These are phyloP conservation scores for Dioscorea alata DNA, from an alignment of 106 monocot species.

Conservation along the genomic window DNA sequence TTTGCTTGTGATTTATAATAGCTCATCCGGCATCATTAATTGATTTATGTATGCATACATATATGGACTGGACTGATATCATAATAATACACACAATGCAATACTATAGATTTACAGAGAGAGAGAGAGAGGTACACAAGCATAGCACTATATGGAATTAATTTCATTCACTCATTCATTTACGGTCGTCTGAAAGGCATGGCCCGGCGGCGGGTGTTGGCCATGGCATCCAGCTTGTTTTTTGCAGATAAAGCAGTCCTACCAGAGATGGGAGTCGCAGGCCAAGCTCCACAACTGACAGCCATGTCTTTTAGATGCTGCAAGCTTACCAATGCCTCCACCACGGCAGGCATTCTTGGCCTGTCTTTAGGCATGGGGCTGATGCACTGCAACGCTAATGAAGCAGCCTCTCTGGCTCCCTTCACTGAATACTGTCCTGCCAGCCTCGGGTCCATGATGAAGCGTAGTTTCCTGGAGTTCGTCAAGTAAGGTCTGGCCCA, in stretches of 20 bases:
- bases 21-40: too few species aligned
- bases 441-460: slow-evolving; percentile 76
- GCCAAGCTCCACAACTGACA: slow-evolving; percentile 27
- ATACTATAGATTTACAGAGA: too few species aligned
- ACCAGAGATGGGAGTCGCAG: slow-evolving; percentile 29
- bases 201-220: slow-evolving; percentile 11
- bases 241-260: slow-evolving; percentile 38
- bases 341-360: slow-evolving; percentile 59
- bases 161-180: background rate
- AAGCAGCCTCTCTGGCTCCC: slow-evolving; percentile 47
- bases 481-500: slow-evolving; percentile 71
- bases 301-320: slow-evolving; percentile 77
- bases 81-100: too few species aligned
- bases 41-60: too few species aligned
- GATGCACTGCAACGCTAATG: slow-evolving; percentile 56
- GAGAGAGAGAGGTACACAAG: too few species aligned
- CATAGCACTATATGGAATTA: too few species aligned
- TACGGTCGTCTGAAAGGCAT: slow-evolving; percentile 8
- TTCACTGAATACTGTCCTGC: slow-evolving; percentile 74
- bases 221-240: slow-evolving; percentile 20
- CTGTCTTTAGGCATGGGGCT: slow-evolving; percentile 73
- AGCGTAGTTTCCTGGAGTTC: slow-evolving; percentile 50
- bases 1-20: too few species aligned
- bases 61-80: too few species aligned
- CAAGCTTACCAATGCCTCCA: slow-evolving; percentile 45